Conservation (phyloP, 176 grass and related monocot species). For the Coix lacrymajobi region DNA sequence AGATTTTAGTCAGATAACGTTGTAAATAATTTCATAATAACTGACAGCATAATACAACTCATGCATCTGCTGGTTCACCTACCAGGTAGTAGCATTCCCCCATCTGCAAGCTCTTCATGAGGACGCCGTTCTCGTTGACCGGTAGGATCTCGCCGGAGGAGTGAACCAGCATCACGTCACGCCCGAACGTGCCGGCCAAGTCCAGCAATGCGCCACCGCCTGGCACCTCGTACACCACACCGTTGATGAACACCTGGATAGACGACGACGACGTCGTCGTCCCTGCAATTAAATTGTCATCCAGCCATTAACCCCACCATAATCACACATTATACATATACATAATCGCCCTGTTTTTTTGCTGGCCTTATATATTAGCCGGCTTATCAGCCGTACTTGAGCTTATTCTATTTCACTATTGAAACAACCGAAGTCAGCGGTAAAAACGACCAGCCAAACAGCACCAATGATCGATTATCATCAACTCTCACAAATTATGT, state of each 20-base stretch:
- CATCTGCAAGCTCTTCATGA: slow-evolving; percentile 58
- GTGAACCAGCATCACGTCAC: slow-evolving; percentile 43
- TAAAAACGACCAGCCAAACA: too few species aligned
- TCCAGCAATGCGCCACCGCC: slow-evolving; percentile 1
- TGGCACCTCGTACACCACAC: slow-evolving; percentile 34
- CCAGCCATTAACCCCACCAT: neutral
- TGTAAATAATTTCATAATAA: neutral
- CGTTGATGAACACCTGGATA: slow-evolving; percentile 60
- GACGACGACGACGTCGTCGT: neutral
- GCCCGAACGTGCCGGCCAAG: slow-evolving; percentile 37
- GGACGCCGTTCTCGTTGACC: slow-evolving; percentile 46
- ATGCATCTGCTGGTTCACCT: neutral
- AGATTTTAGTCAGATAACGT: neutral
- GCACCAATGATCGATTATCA: too few species aligned
- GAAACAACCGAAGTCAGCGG: too few species aligned
- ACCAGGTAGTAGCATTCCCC: slow-evolving; percentile 63
- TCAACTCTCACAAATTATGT: too few species aligned
- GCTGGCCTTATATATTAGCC: too few species aligned
- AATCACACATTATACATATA: too few species aligned
- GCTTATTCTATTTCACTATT: too few species aligned
- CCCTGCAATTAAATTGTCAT: neutral
- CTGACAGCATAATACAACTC: neutral
- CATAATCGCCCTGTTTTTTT: too few species aligned
- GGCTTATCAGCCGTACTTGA: too few species aligned
- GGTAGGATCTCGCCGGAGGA: slow-evolving; percentile 54